Percentiles rank a stretch among this genome's conserved stretches.
Conservation (phyloP, 139 green algal genomes). For the Zygnema cylindricum region DNA sequence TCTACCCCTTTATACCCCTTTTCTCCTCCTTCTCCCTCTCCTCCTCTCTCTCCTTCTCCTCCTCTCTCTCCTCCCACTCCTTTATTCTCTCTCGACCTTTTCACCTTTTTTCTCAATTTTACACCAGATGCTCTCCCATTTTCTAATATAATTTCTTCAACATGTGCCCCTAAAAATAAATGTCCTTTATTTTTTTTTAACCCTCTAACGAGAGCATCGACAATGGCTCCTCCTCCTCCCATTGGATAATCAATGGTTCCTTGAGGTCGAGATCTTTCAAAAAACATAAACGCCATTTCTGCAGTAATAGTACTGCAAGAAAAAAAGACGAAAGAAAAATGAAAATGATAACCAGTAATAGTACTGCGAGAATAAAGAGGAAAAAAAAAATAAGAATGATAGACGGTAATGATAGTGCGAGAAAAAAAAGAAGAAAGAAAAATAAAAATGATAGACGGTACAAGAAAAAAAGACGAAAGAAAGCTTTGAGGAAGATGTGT, state of each 20-base stretch:
- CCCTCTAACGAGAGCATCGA: constrained; percentile 79
- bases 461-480: no score
- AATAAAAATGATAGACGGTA: no score
- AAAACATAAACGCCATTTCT: constrained; percentile 81
- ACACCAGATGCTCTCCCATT: constrained; percentile 72
- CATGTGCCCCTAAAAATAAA: constrained; percentile 71
- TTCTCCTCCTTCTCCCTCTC: neutral
- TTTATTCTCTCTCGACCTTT: neutral
- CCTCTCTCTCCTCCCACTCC: neutral
- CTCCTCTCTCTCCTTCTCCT: neutral
- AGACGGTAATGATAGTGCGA: neutral
- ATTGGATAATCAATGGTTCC: constrained; percentile 68
- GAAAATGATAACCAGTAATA: neutral
- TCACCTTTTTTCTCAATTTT: neutral
- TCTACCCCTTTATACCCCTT: constrained; percentile 1
- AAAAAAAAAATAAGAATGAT: neutral
- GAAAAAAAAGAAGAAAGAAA: no score
- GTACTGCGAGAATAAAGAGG: neutral
- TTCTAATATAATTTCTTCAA: constrained; percentile 76
- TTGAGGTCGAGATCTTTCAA: constrained; percentile 78
- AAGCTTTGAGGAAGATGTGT: no score
- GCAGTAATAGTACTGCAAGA: constrained; percentile 54
- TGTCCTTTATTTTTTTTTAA: constrained; percentile 76
- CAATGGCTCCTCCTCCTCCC: constrained; percentile 69
- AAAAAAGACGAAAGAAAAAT: neutral